phyloP scores from a whole-genome alignment of 1,284 basidiomycete genomes.

The Rhodotorula mucilaginosa region DNA sequence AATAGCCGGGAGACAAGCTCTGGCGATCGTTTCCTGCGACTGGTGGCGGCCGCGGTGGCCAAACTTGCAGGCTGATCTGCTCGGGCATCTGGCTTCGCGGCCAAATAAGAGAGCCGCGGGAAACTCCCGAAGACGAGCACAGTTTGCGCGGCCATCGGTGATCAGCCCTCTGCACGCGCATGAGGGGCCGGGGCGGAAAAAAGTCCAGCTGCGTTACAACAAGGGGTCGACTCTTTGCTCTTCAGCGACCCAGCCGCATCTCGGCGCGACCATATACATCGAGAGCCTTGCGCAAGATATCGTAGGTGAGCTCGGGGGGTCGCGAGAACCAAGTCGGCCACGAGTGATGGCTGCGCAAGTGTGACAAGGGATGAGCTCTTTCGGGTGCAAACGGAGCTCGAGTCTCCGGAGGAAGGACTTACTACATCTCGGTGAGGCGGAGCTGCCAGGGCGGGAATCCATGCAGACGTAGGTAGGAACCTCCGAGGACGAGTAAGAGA shows the following conservation, averaged over 20 bases:
- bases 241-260: constrained; percentile 41
- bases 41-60: too few relatives aligned
- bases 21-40: too few relatives aligned
- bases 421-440: constrained; percentile 43
- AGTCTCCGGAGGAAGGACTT: constrained; percentile 2
- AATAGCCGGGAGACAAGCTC: too few relatives aligned
- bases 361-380: not conserved
- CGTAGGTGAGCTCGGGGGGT: constrained; percentile 29
- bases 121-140: too few relatives aligned
- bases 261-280: constrained; percentile 43
- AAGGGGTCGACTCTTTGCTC: not conserved
- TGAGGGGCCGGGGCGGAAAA: not conserved
- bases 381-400: not conserved
- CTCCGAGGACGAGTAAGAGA: constrained; percentile 41
- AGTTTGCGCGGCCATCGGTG: too few relatives aligned
- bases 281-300: constrained; percentile 36
- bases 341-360: constrained; percentile 36
- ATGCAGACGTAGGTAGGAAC: constrained; percentile 39
- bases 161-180: too few relatives aligned
- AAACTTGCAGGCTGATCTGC: too few relatives aligned
- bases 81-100: too few relatives aligned
- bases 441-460: constrained; percentile 45
- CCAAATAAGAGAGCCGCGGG: too few relatives aligned
- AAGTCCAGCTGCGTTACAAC: not conserved
- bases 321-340: constrained; percentile 37